Evolutionary conservation across 2,329 filamentous ascomycete genomes (phyloP).

Genomic region (Thermothelomyces thermophilus): DNA sequence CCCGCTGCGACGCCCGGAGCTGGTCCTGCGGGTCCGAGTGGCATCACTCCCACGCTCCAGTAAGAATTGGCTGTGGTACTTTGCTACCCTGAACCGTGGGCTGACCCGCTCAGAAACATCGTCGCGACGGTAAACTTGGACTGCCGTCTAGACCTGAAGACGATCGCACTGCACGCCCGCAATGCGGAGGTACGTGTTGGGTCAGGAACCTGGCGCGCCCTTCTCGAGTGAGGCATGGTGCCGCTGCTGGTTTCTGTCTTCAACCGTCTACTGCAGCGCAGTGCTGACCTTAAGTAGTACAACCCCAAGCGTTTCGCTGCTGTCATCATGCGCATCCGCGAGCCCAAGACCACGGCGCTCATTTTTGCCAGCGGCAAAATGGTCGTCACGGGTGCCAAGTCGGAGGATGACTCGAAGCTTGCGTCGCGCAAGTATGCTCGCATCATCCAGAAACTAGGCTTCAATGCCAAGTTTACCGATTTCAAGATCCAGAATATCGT

Average conservation of each 20-base stretch:
- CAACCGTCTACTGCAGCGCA: slow-evolving; percentile 19
- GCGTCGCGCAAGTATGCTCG: slow-evolving; percentile 96
- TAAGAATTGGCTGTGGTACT: slow-evolving; percentile 59
- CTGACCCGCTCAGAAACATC: slow-evolving; percentile 71
- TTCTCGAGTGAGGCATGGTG: not conserved
- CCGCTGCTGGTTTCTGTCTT: slow-evolving; percentile 13
- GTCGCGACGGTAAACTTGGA: slow-evolving; percentile 98
- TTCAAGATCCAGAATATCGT: slow-evolving; percentile 99
- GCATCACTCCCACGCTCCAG: slow-evolving; percentile 90
- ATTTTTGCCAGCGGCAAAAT: slow-evolving; percentile 99
- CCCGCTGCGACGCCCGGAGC: slow-evolving; percentile 87
- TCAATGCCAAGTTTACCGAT: slow-evolving; percentile 98
- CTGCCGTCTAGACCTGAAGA: slow-evolving; percentile 96
- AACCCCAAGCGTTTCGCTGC: slow-evolving; percentile 81
- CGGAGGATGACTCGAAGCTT: slow-evolving; percentile 94
- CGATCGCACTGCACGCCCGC: slow-evolving; percentile 93
- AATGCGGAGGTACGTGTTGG: slow-evolving; percentile 63
- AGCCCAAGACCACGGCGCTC: slow-evolving; percentile 94
- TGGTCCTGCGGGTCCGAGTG: slow-evolving; percentile 67
- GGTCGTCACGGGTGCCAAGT: slow-evolving; percentile 97
- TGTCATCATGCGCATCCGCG: slow-evolving; percentile 99
- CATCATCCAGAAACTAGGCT: slow-evolving; percentile 99
- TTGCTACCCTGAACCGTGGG: slow-evolving; percentile 35
- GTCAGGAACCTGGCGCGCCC: slow-evolving; percentile 5
- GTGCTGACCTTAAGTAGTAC: slow-evolving; percentile 29